Conservation (phyloP, 306 rosid genomes). For the Quercus mongolica region DNA sequence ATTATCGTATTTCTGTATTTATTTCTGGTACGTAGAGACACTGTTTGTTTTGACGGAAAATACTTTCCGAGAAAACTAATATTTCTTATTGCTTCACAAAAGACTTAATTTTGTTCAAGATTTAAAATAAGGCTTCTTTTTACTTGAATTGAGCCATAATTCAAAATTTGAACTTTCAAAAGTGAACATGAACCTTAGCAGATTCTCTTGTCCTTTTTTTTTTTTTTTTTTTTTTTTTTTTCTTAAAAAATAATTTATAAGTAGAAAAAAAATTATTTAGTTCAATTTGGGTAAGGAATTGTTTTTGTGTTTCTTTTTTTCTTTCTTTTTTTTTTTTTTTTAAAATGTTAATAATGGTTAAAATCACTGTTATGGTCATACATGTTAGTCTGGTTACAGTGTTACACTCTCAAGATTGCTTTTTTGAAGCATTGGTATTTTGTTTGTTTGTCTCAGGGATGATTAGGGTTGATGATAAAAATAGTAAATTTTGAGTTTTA, state of each 20-base stretch:
- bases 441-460: not conserved
- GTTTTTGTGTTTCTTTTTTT: not conserved
- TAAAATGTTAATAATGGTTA: not conserved
- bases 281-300: not conserved
- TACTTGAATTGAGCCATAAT: not conserved
- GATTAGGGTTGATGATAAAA: not conserved
- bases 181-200: not conserved
- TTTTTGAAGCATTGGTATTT: not conserved
- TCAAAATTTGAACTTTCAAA: too few species aligned
- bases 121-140: not conserved
- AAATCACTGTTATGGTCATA: not conserved
- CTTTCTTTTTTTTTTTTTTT: too few species aligned
- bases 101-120: not conserved
- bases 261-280: too few species aligned
- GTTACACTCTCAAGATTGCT: not conserved
- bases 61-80: not conserved
- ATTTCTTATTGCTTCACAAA: not conserved
- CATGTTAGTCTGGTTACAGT: not conserved
- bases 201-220: not conserved
- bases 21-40: not conserved
- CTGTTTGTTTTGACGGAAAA: not conserved
- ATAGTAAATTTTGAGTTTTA: not conserved
- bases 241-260: not conserved
- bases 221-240: not conserved
- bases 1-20: not conserved